A percentile compares a stretch with the other conserved stretches of the same genome.
Evolutionary conservation across 2,329 filamentous ascomycete species (phyloP).

Genomic region (Ustilaginoidea virens): DNA sequence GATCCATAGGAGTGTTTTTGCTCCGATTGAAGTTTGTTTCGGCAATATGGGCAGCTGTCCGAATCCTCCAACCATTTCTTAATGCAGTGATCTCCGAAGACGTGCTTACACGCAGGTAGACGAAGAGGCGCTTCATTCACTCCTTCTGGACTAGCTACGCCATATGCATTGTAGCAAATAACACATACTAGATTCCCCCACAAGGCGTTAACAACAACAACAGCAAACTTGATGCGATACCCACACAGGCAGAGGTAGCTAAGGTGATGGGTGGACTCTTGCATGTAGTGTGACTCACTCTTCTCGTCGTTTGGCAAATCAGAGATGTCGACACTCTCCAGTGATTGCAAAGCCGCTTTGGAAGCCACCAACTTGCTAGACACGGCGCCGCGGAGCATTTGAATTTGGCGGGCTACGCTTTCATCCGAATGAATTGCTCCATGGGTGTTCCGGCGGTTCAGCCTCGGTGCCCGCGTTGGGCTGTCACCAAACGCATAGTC

Average conservation of each 20-base stretch:
- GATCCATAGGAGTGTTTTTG: constrained; percentile 10
- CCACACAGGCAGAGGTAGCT: too few relatives aligned
- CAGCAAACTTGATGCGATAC: too few relatives aligned
- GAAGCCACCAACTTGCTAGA: constrained; percentile 32
- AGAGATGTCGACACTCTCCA: constrained; percentile 29
- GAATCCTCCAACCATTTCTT: constrained; percentile 50
- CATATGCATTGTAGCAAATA: constrained; percentile 51
- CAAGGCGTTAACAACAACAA: too few relatives aligned
- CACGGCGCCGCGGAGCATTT: constrained; percentile 29
- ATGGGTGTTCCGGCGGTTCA: constrained; percentile 2
- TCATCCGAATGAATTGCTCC: constrained; percentile 12
- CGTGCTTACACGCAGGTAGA: constrained; percentile 45
- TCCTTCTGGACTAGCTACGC: constrained; percentile 40
- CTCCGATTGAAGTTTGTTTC: constrained; percentile 42
- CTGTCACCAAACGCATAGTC: neutral
- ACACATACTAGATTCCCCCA: constrained; percentile 42
- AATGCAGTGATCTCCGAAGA: constrained; percentile 50
- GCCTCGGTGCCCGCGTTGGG: neutral
- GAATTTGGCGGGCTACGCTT: constrained; percentile 22
- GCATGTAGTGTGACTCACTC: constrained; percentile 26
- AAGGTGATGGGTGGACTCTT: too few relatives aligned
- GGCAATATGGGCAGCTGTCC: constrained; percentile 48
- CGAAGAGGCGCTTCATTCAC: constrained; percentile 39
- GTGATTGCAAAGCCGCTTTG: constrained; percentile 26
- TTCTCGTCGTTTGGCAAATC: constrained; percentile 29